A percentile compares a stretch with the other conserved stretches of the same genome.
These are phyloP conservation scores for Logfia minima DNA, from an alignment of 129 eudicot species.

Conservation along the genomic window DNA sequence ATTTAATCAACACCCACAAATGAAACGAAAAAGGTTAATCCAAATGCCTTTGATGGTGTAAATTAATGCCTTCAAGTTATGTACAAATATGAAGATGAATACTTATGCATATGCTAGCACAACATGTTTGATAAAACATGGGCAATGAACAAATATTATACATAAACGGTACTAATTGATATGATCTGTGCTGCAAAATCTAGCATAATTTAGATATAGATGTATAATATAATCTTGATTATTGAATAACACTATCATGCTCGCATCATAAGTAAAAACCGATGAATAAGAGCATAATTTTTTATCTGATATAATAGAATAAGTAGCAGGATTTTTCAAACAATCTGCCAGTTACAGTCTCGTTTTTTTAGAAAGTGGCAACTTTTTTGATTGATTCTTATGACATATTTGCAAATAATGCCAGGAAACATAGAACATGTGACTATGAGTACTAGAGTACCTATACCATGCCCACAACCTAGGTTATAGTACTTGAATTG, in stretches of 20 bases:
- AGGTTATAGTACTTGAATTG: slow-evolving; percentile 13
- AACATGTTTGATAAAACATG: neutral
- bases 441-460: neutral
- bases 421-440: slow-evolving; percentile 35
- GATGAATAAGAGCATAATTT: neutral
- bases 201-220: too few species aligned
- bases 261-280: neutral
- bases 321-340: neutral
- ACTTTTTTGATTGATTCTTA: slow-evolving; percentile 12
- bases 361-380: neutral
- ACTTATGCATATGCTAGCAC: slow-evolving; percentile 12
- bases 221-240: neutral
- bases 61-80: neutral
- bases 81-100: slow-evolving; percentile 16
- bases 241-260: neutral
- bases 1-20: slow-evolving; percentile 2
- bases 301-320: neutral
- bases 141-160: neutral
- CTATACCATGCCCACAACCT: slow-evolving; percentile 34
- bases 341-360: neutral
- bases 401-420: slow-evolving; percentile 15
- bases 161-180: neutral
- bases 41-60: neutral
- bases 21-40: neutral
- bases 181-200: too few species aligned